Base-by-base conservation (phyloP, 352 stramenopile genomes). In the Phytopythium litorale region DNA sequence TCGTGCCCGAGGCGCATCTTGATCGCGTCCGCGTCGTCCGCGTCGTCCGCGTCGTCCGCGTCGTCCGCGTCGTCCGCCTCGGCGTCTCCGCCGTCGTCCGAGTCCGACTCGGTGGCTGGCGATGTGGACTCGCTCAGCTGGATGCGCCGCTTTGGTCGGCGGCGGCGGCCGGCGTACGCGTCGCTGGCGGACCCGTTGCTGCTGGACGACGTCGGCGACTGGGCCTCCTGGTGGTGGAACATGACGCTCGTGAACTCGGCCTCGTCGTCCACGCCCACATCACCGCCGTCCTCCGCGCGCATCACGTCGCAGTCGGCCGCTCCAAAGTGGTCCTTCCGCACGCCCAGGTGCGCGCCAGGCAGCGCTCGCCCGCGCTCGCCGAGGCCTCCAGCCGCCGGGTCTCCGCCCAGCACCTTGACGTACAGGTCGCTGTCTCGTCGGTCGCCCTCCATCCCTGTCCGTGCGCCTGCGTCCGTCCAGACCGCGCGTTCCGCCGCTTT, bases 171-270 rank as follows among this genome's bases (percentile, higher is more conserved):
- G 9, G 61, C 32, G 51, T 65, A 72, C 37, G 67, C 59, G 37
- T 83, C 78, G 7, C 57, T 30, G 11, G 42, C 67, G 16, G 78
- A 88, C 13, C 66, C 76, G 46, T 86, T 83, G 63, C 76, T 88
- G 40, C 78, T 86, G 21, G 78, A 86, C 0, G 78, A 88, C 13
- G 78, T 84, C 18, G 78, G 75, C 49, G 78, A 88, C 51, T 74
- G 72, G 46, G 70, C 55, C 32, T 82, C 71, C 64, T 66, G 32
- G 59, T 51, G 67, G 28, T 68, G 42, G 45, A 68, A 77, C 46
- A 76, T 48, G 5, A 73, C 67, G 38, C 38, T 75, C 19, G 64
- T 68, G 55, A 67, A 80, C 50, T 74, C 72, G 7, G 43, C 35
- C 42, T 68, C 72, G 42, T 71, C 64, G 32, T 71, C 62, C 25